These are phyloP conservation scores for Fragaria ananassa DNA, from an alignment of 306 rosid genomes.

Conservation along the genomic window DNA sequence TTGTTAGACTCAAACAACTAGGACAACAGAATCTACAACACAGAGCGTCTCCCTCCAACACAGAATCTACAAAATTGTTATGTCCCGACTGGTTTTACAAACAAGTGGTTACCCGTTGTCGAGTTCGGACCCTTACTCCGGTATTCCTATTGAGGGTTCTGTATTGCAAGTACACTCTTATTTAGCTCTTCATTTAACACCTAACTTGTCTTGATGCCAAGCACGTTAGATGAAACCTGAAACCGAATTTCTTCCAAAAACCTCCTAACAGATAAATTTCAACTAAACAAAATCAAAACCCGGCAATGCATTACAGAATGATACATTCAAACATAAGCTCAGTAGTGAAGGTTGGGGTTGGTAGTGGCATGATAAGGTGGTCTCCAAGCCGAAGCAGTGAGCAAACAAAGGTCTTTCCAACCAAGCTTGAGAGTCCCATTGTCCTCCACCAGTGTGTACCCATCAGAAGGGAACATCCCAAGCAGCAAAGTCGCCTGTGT, in stretches of 20 bases:
- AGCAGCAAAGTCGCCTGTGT: conserved; percentile 84
- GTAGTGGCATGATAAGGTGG: conserved; percentile 52
- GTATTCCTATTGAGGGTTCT: background rate
- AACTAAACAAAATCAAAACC: background rate
- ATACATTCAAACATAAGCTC: conserved; percentile 8
- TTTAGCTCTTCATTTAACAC: background rate
- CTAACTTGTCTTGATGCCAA: background rate
- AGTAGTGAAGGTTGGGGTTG: conserved; percentile 25
- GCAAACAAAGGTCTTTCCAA: conserved; percentile 97
- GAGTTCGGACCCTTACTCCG: background rate
- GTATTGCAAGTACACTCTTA: background rate
- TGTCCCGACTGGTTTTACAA: background rate
- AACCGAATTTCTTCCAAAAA: background rate
- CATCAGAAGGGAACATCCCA: conserved; percentile 95
- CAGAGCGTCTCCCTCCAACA: no score
- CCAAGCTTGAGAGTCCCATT: conserved; percentile 93
- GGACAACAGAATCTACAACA: no score
- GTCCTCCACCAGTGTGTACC: conserved; percentile 92
- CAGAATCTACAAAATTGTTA: no score
- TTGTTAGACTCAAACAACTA: no score
- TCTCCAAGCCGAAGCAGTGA: conserved; percentile 98
- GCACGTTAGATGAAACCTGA: background rate
- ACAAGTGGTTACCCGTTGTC: background rate
- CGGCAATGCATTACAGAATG: background rate
- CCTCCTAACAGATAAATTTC: background rate